phyloP scores from a whole-genome alignment of 352 stramenopile species.

The Globisporangium barbulae region DNA sequence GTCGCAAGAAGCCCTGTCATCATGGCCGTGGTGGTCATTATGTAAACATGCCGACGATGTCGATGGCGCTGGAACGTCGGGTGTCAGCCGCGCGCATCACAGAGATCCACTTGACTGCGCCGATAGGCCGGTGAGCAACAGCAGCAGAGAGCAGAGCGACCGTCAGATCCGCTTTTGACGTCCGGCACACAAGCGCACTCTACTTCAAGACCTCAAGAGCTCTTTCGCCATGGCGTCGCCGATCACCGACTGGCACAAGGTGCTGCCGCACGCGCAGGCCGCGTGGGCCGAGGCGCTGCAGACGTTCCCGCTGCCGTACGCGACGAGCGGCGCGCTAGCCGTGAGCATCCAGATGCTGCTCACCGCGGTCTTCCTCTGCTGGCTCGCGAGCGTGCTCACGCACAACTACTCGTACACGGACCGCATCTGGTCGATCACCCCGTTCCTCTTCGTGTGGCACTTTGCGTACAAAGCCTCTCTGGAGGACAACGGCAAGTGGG shows the following conservation, averaged over 20 bases:
- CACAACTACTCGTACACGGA: slow-evolving; percentile 91
- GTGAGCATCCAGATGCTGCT: slow-evolving; percentile 46
- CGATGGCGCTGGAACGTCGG: background rate
- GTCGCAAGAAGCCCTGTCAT: background rate
- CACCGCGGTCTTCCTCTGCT: slow-evolving; percentile 41
- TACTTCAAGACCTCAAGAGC: background rate
- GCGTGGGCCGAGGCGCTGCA: slow-evolving; percentile 32
- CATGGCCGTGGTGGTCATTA: background rate
- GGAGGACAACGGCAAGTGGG: slow-evolving; percentile 62
- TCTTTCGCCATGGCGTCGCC: slow-evolving; percentile 9
- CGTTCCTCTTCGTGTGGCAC: slow-evolving; percentile 85
- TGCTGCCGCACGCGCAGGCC: slow-evolving; percentile 27
- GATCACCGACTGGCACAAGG: slow-evolving; percentile 29
- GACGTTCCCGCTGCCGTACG: slow-evolving; percentile 36
- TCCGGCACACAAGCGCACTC: background rate
- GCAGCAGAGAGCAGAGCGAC: background rate
- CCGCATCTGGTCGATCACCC: slow-evolving; percentile 91
- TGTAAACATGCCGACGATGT: background rate
- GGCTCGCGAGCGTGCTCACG: slow-evolving; percentile 66
- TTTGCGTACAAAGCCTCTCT: slow-evolving; percentile 57
- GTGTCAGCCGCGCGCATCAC: background rate
- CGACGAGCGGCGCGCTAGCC: slow-evolving; percentile 31
- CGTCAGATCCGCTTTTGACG: slow-evolving; percentile 3
- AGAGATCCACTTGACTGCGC: background rate
- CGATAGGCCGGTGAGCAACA: slow-evolving; percentile 1